phyloP scores from a whole-genome alignment of 2,329 filamentous ascomycete genomes.

The Cladosporium sp. region DNA sequence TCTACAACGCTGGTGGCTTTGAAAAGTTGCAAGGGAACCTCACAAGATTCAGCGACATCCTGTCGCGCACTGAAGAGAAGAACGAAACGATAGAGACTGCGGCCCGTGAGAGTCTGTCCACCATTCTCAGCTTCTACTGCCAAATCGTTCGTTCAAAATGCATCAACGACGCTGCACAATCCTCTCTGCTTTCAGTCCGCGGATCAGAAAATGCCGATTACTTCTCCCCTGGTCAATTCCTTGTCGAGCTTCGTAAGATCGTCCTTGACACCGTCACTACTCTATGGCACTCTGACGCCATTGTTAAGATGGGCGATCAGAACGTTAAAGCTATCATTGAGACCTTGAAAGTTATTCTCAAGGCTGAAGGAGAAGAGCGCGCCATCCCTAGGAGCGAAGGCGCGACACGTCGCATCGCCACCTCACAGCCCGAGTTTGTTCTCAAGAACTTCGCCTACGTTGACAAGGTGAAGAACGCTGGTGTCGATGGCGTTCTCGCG shows the following conservation, averaged over 20 bases:
- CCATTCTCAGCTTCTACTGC: constrained; percentile 79
- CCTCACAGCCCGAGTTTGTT: constrained; percentile 54
- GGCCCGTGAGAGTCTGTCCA: constrained; percentile 58
- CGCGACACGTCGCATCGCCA: constrained; percentile 48
- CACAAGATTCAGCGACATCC: constrained; percentile 29
- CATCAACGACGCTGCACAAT: constrained; percentile 73
- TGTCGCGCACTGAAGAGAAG: constrained; percentile 45
- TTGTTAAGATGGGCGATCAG: constrained; percentile 75
- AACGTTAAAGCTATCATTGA: constrained; percentile 79
- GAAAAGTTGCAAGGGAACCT: constrained; percentile 62
- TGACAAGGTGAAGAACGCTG: constrained; percentile 48
- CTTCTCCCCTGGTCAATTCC: constrained; percentile 71
- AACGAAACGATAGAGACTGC: constrained; percentile 19
- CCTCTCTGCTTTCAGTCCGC: constrained; percentile 53
- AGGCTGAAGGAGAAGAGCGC: constrained; percentile 71
- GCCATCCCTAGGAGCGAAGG: constrained; percentile 65
- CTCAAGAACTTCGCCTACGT: constrained; percentile 48
- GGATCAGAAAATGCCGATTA: constrained; percentile 54
- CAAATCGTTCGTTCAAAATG: constrained; percentile 75
- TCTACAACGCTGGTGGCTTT: constrained; percentile 79
- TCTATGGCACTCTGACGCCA: constrained; percentile 82
- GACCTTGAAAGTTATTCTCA: constrained; percentile 75
- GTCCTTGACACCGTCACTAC: constrained; percentile 73
- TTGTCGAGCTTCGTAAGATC: constrained; percentile 80
- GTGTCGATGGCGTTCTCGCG: constrained; percentile 62